Base-by-base conservation (phyloP, 768 basidiomycete species). In the Boletus sp. region DNA sequence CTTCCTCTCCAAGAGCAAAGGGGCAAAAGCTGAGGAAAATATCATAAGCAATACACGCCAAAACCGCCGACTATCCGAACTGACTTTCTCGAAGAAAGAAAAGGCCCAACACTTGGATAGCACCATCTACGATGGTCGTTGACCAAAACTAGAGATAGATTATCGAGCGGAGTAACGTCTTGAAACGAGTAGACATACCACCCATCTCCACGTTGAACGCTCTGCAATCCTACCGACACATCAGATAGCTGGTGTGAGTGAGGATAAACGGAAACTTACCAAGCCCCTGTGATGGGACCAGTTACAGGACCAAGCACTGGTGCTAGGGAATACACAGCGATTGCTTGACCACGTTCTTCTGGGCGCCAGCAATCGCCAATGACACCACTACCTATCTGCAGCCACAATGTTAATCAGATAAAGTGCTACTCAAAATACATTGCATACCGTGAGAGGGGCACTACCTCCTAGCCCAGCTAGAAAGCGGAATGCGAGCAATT, bases 401-500 rank as follows among this genome's bases (percentile, higher is more conserved):
- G 4, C 20, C 10, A 9, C 17, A 4, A 4, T 10, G 14, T 49
- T 12, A 42, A 37, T 37, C 5, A 11, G 6, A 7, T 45, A 0
- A 35, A 29, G 5, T 5, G 4, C 8, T 1, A 32, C 11, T n/a
- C 10, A 2, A 8, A 24, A 15, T 28, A 29, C 0, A 15, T n/a
- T 11, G 4, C 73, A 40, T 60, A 78, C 77, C 5, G 83, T 71
- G 2, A 89, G 72, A 7, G 89, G 86, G 0, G 88, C 89, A 52
- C 86, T 85, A 0, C 89, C 90, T 29, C 89, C 90, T 2, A 91
- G 56, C 2, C 89, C 89, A 1, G 87, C 73, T 2, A 90, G 70
- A 60, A 91, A 82, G 18, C 89, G 81, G 63, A 90, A 90, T 0
- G 75, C 84, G 49, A 89, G 81, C 12, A 90, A 71, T 60, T 89